Conservation (phyloP, 2,329 filamentous ascomycete genomes). For the Aaosphaeria arxii region DNA sequence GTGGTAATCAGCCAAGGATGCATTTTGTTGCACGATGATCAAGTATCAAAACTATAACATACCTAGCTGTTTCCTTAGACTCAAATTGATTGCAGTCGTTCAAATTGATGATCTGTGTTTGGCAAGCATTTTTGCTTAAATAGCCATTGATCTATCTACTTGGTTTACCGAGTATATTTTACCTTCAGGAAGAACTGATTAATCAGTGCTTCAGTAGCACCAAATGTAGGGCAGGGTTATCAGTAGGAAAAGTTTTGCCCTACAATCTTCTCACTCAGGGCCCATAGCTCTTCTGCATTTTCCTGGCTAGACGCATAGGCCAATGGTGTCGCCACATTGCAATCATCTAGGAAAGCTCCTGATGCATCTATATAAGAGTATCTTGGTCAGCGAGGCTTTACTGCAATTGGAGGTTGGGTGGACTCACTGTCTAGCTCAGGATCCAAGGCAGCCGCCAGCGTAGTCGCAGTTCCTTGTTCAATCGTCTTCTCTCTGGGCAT, state of each 20-base stretch:
- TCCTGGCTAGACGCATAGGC: neutral
- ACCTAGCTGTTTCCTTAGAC: no score
- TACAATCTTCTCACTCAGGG: conserved; percentile 4
- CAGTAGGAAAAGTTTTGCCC: conserved; percentile 2
- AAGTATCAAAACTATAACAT: no score
- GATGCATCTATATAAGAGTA: neutral
- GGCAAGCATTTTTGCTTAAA: no score
- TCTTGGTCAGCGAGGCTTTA: neutral
- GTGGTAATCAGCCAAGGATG: conserved; percentile 3
- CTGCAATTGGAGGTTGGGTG: neutral
- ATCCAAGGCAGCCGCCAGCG: neutral
- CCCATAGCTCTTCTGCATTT: conserved; percentile 3
- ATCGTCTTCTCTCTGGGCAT: neutral
- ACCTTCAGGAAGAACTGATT: no score
- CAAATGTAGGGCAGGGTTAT: no score
- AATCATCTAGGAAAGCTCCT: neutral
- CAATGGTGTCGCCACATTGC: neutral
- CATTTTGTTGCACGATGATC: no score
- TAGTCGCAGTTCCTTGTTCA: neutral
- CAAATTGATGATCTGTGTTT: no score
- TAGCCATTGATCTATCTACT: no score
- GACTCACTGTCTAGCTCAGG: neutral
- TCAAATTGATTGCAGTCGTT: no score
- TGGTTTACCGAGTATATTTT: no score
- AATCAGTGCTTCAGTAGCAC: no score